Evolutionary conservation across 2,329 filamentous ascomycete species (phyloP).

Genomic region (Clarireedia monteithiana): DNA sequence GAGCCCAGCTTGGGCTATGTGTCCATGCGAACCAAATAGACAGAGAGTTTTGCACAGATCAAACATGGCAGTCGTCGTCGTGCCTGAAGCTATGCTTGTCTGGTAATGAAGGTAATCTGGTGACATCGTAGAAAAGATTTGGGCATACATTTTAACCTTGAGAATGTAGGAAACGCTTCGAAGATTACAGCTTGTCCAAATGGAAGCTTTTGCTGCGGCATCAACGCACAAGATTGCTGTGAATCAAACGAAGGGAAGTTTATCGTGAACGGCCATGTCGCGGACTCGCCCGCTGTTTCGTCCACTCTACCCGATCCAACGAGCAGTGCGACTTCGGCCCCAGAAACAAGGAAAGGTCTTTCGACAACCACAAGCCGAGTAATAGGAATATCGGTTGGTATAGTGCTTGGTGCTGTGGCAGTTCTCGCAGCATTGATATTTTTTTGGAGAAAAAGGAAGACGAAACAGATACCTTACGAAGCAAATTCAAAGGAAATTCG

Average conservation of each 20-base stretch:
- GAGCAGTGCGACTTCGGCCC: no score
- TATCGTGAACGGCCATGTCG: conserved; percentile 2
- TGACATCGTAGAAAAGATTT: background rate
- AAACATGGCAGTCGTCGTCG: conserved; percentile 3
- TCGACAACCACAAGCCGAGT: no score
- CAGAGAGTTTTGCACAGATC: conserved; percentile 3
- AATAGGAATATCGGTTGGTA: no score
- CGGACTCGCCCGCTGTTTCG: background rate
- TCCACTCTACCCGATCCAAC: no score
- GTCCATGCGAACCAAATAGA: background rate
- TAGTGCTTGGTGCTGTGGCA: no score
- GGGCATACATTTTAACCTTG: no score
- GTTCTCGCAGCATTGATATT: no score
- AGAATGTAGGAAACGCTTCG: background rate
- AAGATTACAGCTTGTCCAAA: background rate
- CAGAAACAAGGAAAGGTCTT: no score
- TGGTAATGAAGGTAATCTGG: background rate
- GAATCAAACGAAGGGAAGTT: background rate
- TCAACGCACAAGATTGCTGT: background rate
- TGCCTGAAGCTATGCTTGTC: background rate
- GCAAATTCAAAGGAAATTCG: no score
- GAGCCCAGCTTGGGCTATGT: background rate
- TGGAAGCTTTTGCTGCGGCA: conserved; percentile 7
- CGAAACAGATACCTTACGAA: no score
- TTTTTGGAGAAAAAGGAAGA: no score